Base-by-base conservation (phyloP, 148 eudicot genomes). In the Nepenthes gracilis region DNA sequence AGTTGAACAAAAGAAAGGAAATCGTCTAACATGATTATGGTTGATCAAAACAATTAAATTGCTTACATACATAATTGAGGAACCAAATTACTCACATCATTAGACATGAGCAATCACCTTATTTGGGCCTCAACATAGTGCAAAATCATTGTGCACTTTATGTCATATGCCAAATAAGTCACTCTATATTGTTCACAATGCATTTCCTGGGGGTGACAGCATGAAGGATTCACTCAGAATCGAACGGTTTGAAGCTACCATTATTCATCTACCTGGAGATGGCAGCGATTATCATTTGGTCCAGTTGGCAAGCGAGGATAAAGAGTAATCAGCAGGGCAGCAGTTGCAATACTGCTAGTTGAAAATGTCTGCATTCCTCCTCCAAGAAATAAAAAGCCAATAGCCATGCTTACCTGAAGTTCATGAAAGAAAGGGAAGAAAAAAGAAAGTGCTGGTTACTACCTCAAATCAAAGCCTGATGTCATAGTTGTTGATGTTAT, bases 261-360 rank as follows among this genome's bases (percentile, higher is more conserved):
- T 45, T 13, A 12, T 12, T 59, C 36, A 53, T 12, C 50, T 70
- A 86, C 98, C 98, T 93, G 98, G 61, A 93, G 89, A 75, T 86
- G 96, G 78, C 98, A 93, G 48, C 96, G 83, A 67, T 93, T 93
- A 67, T 93, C 98, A 82, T 88, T 86, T 57, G 96, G 94, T 63
- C 96, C 96, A 13, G 81, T 80, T 15, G 98, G 98, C 60, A 93
- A 84, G 62, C 96, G 96, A 12, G 98, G 98, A 86, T 93, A 93
- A 52, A 93, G 72, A 54, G 96, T 81, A 67, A 87, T 80, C 47
- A 93, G 66, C 80, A 88, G 78, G 38, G 80, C 82, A 55, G 96
- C 96, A 72, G 89, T 76, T 66, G 95, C 78, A 72, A 78, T 81
- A 63, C 80, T 89, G 78, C 81, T 76, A 63, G 95, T 88, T 13